phyloP scores from a whole-genome alignment of 2,329 filamentous ascomycete genomes.

The Diplodia sapinea region DNA sequence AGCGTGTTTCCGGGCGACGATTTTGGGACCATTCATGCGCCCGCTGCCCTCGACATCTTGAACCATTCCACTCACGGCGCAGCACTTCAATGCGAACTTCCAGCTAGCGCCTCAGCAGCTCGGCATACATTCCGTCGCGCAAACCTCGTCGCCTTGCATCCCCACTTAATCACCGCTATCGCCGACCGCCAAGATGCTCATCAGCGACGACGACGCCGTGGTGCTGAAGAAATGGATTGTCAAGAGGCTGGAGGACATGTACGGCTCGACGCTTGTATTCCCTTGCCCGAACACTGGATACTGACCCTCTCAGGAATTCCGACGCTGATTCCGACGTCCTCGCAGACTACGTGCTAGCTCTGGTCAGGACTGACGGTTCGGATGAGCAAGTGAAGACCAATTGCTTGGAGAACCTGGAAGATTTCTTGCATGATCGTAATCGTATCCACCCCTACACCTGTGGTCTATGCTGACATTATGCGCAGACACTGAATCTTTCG shows the following conservation, averaged over 20 bases:
- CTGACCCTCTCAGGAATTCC: slow-evolving; percentile 57
- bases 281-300: no score
- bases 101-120: neutral
- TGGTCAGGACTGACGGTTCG: slow-evolving; percentile 73
- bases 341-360: slow-evolving; percentile 81
- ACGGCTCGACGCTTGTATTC: slow-evolving; percentile 42
- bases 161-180: neutral
- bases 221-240: slow-evolving; percentile 78
- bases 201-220: slow-evolving; percentile 60
- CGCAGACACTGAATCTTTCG: slow-evolving; percentile 65
- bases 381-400: slow-evolving; percentile 68
- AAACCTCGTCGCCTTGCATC: neutral
- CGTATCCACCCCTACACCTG: slow-evolving; percentile 19
- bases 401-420: slow-evolving; percentile 73
- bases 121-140: neutral
- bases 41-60: slow-evolving; percentile 10
- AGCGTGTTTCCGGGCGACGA: slow-evolving; percentile 23
- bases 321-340: slow-evolving; percentile 83
- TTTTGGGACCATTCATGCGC: slow-evolving; percentile 27
- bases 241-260: slow-evolving; percentile 77
- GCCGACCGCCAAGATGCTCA: slow-evolving; percentile 53
- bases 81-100: neutral
- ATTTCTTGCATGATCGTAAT: slow-evolving; percentile 74
- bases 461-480: slow-evolving; percentile 11
- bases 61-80: neutral